Evolutionary conservation across 306 rosid species (phyloP).

Genomic region (Cicer arietinum): DNA sequence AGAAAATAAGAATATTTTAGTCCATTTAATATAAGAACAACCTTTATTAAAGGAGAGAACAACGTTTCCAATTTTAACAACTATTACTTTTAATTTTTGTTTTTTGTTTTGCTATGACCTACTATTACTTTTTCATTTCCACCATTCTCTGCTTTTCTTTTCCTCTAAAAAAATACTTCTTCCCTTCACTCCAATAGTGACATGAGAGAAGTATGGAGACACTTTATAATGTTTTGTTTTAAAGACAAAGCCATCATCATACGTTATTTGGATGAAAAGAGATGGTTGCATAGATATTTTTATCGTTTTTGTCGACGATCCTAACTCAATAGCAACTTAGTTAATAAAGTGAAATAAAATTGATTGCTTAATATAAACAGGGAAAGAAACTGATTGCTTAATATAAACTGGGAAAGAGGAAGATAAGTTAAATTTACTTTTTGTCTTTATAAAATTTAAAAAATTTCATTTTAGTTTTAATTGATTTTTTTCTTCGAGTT

Average conservation of each 20-base stretch:
- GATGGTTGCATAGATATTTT: not conserved
- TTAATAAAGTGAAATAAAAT: too few species aligned
- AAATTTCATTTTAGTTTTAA: too few species aligned
- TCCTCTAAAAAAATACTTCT: not conserved
- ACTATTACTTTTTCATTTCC: not conserved
- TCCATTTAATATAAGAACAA: not conserved
- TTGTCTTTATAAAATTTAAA: too few species aligned
- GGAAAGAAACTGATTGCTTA: too few species aligned
- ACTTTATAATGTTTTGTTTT: not conserved
- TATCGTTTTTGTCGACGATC: too few species aligned
- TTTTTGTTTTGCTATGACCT: not conserved
- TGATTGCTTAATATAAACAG: too few species aligned
- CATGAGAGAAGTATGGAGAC: not conserved
- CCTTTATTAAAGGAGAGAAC: too few species aligned
- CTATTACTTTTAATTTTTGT: not conserved
- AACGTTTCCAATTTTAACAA: not conserved
- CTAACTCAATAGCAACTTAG: too few species aligned
- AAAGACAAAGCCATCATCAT: constrained; percentile 1
- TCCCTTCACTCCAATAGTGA: not conserved
- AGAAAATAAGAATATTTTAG: too few species aligned
- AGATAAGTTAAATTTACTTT: too few species aligned
- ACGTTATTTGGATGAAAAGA: not conserved
- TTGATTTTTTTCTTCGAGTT: too few species aligned
- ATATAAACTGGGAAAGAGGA: too few species aligned
- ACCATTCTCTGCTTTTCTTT: not conserved